Evolutionary conservation across 2,329 filamentous ascomycete genomes (phyloP).

Genomic region (Aspergillus unguis): DNA sequence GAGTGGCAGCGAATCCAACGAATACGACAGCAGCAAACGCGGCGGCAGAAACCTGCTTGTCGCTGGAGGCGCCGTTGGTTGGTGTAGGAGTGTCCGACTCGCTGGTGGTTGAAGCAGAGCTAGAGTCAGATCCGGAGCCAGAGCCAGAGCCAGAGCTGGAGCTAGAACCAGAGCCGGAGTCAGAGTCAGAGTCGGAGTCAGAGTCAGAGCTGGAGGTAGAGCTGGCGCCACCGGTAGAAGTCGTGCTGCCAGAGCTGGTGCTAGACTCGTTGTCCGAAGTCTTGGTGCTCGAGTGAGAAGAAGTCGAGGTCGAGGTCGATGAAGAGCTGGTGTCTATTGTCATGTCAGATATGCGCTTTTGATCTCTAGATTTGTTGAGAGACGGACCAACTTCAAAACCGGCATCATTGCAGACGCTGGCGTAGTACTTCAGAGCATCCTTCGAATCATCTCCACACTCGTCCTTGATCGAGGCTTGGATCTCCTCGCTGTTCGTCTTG

Average conservation of each 20-base stretch:
- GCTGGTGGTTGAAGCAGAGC: conserved; percentile 4
- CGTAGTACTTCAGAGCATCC: conserved; percentile 38
- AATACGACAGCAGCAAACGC: conserved; percentile 41
- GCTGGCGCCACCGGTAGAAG: conserved; percentile 10
- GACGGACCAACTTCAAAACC: conserved; percentile 40
- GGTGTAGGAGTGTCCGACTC: conserved; percentile 13
- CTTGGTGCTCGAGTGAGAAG: conserved; percentile 26
- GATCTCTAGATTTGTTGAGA: no score
- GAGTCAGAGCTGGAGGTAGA: conserved; percentile 12
- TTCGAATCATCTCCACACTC: conserved; percentile 34
- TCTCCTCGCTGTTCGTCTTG: conserved; percentile 31
- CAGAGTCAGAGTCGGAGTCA: conserved; percentile 5
- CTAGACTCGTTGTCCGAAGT: conserved; percentile 23
- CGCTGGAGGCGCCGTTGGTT: conserved; percentile 26
- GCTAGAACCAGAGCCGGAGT: conserved; percentile 18
- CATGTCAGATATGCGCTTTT: neutral
- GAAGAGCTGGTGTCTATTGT: conserved; percentile 12
- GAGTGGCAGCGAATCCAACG: conserved; percentile 38
- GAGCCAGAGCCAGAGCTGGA: conserved; percentile 17
- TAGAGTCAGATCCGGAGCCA: conserved; percentile 12
- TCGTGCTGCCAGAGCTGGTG: conserved; percentile 19
- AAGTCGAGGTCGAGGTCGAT: conserved; percentile 18
- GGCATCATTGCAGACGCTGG: conserved; percentile 36
- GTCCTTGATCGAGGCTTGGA: conserved; percentile 37
- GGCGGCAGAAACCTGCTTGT: conserved; percentile 35